Evolutionary conservation across 139 green algal genomes (phyloP), one percentile per base, ranked within the genome.

Genomic region (Tetradesmus obliquus): DNA sequence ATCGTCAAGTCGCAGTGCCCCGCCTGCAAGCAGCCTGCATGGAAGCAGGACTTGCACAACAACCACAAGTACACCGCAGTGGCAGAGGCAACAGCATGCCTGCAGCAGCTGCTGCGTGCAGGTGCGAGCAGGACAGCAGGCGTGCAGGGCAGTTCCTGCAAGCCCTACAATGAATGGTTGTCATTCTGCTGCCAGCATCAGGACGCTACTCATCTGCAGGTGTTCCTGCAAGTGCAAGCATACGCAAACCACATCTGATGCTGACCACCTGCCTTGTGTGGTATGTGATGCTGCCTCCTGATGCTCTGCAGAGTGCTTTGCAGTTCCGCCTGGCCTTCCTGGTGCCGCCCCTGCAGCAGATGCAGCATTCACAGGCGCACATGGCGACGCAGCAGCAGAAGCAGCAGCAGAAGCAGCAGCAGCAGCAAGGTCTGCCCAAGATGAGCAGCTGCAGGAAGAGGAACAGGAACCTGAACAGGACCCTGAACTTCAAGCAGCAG

Each of bases 1-100:
- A 96, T 97, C 80, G 93, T 69, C 55, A 93, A 93, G 80, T 96
- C 95, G 2, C 82, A 95, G 82, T 97, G 95, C 92, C 95, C 95
- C 0, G 80, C 32, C 12, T 97, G 95, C 92, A 45, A 69, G 3
- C 80, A 92, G 80, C 95, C 95, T 13, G 92, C 79, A 60, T 97
- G 95, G 95, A 97, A 97, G 82, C 94, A 94, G 3, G 93, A 97
- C 55, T 90, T 97, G 2, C 9, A 45, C 0, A 88, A 3, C 24
- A 97, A 97, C 82, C 60, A 88, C 24, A 87, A 88, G 54, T 89
- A 84, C 66, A 82, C 9, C 2, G 87, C 74, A 60, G 32, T 86
- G 13, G 17, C 55, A 60, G 87, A 91, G 74, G 74, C 87, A 13
- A 60, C 76, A 57, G n/a, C 15, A 54, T 58, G 55, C 54, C 54